Percentiles rank a stretch among this genome's conserved stretches.
These are phyloP conservation scores for Urochloa ruziziensis DNA, from an alignment of 176 grass and related monocot genomes.

Conservation along the genomic window DNA sequence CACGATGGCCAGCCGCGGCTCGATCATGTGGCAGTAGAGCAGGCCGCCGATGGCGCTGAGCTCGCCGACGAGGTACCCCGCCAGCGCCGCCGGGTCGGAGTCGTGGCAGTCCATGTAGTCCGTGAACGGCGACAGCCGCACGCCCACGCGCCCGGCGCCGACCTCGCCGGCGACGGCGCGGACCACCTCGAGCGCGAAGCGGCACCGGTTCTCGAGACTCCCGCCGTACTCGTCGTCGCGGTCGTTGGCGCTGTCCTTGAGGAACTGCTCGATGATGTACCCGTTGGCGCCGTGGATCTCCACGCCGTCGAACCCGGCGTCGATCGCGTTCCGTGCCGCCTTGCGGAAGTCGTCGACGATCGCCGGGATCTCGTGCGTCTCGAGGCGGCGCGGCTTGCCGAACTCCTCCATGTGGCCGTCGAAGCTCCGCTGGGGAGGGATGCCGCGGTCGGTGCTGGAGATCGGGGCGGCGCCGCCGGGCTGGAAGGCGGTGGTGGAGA, in stretches of 20 bases:
- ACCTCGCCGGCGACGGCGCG: constrained; percentile 29
- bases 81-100: constrained; percentile 39
- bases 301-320: constrained; percentile 62
- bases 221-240: constrained; percentile 52
- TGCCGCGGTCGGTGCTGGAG: constrained; percentile 54
- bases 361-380: constrained; percentile 22
- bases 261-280: constrained; percentile 59
- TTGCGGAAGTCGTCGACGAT: constrained; percentile 56
- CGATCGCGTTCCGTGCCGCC: constrained; percentile 59
- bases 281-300: constrained; percentile 56
- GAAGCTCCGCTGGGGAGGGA: neutral
- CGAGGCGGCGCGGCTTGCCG: constrained; percentile 29
- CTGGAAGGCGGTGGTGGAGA: constrained; percentile 47
- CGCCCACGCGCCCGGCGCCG: constrained; percentile 19
- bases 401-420: constrained; percentile 22
- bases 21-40: constrained; percentile 28
- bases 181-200: constrained; percentile 52
- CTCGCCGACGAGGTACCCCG: neutral
- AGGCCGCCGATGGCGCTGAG: neutral
- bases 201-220: constrained; percentile 31
- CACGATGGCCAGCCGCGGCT: neutral
- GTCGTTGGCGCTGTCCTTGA: constrained; percentile 60
- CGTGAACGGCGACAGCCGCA: constrained; percentile 36
- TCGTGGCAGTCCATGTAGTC: constrained; percentile 43
- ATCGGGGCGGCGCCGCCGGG: constrained; percentile 47